Evolutionary conservation across 441 rosid species (phyloP).

Genomic region (Erodium texanum): DNA sequence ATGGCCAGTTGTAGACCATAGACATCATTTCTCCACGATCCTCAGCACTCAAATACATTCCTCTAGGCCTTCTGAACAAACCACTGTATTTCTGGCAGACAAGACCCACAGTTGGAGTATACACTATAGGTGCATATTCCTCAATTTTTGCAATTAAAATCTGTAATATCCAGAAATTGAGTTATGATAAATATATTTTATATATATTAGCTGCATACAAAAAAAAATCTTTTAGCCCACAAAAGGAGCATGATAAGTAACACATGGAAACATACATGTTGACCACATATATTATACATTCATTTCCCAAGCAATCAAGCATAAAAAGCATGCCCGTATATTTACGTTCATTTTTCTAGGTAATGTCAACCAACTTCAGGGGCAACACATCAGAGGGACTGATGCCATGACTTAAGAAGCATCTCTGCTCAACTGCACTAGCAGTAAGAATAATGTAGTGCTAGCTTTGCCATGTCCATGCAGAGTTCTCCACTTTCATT

Average conservation of each 20-base stretch:
- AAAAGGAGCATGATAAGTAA: background rate
- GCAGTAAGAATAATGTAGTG: no score
- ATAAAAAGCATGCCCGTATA: no score
- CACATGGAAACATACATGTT: background rate
- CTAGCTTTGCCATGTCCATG: no score
- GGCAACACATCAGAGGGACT: no score
- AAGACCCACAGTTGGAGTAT: conserved; percentile 95
- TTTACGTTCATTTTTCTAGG: no score
- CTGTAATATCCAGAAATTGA: conserved; percentile 32
- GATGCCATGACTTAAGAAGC: no score
- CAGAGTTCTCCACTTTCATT: no score
- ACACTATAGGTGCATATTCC: conserved; percentile 98
- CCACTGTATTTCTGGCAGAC: conserved; percentile 98
- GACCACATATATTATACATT: no score
- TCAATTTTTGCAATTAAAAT: conserved; percentile 83
- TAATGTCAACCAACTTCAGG: no score
- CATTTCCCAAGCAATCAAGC: no score
- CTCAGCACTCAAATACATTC: conserved; percentile 92
- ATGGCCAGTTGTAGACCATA: conserved; percentile 99
- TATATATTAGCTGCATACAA: background rate
- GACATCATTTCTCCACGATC: conserved; percentile 99
- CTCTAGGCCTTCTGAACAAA: conserved; percentile 94
- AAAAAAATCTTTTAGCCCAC: background rate
- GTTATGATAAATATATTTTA: background rate
- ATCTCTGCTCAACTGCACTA: no score